Percentiles rank a stretch among this genome's conserved stretches.
Conservation (phyloP, 768 basidiomycete species). For the Termitomyces eurrhizus region DNA sequence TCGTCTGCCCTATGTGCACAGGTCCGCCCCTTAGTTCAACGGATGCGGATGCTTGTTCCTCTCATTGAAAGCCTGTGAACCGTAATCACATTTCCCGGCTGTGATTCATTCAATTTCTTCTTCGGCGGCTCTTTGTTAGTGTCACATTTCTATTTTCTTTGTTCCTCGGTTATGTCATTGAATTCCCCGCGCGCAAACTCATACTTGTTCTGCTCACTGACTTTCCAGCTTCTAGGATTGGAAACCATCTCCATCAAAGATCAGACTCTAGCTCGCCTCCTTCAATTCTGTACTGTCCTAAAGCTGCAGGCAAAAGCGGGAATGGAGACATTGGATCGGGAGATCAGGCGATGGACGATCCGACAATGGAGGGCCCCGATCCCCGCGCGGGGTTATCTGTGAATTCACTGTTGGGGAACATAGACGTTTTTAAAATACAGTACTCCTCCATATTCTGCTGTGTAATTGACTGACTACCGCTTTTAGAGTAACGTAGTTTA, state of each 20-base stretch:
- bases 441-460: not conserved
- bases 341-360: conserved; percentile 3
- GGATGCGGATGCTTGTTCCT: not conserved
- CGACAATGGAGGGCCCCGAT: not conserved
- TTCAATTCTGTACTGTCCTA: not conserved
- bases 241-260: not conserved
- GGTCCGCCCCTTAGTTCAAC: not conserved
- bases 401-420: not conserved
- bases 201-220: not conserved
- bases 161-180: not conserved
- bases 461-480: not conserved
- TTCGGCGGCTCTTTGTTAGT: not conserved
- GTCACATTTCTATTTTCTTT: not conserved
- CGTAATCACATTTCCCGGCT: not conserved
- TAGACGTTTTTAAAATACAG: not conserved
- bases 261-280: not conserved
- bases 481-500: not conserved
- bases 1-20: not conserved
- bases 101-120: not conserved
- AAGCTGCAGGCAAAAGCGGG: not conserved
- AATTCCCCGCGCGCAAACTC: not conserved
- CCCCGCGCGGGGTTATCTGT: not conserved
- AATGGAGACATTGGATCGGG: not conserved
- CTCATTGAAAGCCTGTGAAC: not conserved
- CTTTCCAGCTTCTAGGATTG: not conserved